Conservation (phyloP, 805 yeast genomes). For the Suhomyces sp. region DNA sequence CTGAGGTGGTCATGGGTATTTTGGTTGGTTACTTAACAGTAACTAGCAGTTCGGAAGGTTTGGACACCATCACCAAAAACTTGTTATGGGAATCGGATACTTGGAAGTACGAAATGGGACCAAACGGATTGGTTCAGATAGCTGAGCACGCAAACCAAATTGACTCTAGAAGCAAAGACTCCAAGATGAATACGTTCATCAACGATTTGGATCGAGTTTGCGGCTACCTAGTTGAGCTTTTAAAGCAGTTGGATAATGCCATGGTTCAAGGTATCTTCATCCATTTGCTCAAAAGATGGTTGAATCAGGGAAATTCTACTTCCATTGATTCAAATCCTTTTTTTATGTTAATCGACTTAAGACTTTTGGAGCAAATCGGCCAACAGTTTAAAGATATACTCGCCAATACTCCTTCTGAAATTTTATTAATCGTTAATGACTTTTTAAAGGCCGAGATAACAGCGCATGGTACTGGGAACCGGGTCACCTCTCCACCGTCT, state of each 20-base stretch:
- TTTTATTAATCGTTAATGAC: constrained; percentile 42
- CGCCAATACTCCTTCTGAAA: constrained; percentile 54
- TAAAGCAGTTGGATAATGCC: constrained; percentile 49
- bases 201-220: constrained; percentile 26
- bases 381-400: constrained; percentile 55
- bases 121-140: constrained; percentile 36
- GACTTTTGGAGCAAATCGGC: constrained; percentile 61
- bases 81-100: constrained; percentile 28
- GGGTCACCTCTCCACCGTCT: background rate
- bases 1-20: constrained; percentile 34
- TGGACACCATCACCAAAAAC: constrained; percentile 34
- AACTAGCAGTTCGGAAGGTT: constrained; percentile 15
- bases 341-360: constrained; percentile 54
- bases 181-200: constrained; percentile 28
- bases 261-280: constrained; percentile 49
- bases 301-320: constrained; percentile 20
- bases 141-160: constrained; percentile 4
- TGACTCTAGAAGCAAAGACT: constrained; percentile 15
- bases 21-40: constrained; percentile 36
- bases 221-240: constrained; percentile 34
- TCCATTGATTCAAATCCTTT: constrained; percentile 47
- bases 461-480: constrained; percentile 12
- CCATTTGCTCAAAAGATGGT: constrained; percentile 59
- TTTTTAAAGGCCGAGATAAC: constrained; percentile 27
- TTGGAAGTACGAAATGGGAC: constrained; percentile 46